Base-by-base conservation (phyloP, 768 basidiomycete genomes). In the Boletus bicolor region DNA sequence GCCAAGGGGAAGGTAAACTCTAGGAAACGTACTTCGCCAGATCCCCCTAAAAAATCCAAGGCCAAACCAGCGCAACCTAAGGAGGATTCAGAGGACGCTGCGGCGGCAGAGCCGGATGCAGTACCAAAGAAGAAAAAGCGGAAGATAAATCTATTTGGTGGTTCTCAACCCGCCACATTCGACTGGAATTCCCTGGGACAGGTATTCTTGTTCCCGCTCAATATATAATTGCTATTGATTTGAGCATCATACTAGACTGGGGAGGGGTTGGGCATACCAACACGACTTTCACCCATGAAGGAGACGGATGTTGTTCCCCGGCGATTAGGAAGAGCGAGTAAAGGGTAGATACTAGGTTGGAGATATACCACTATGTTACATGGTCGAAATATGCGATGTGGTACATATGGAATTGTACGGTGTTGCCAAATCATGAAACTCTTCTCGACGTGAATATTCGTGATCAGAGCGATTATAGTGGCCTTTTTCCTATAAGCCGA, bases 381-480 rank as follows among this genome's bases (percentile, higher is more conserved):
- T 45, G 8, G 15, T 51, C 12, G 15, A 45, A 21, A 37, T 26
- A 36, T 26, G 30, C 8, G 2, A 43, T 35, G 12, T 26, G 6
- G 17, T 26, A 37, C 24, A 48, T 35, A 28, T n/a, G 43, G 14
- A 50, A 34, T 2, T 28, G 21, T 24, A 24, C 21, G 21, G 57
- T 88, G 78, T 89, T 55, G 86, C 88, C 88, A 72, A 82, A 76
- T 76, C 85, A 91, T 90, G 89, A 91, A 91, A 91, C 89, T 87
- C 87, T 81, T 80, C 75, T 82, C 84, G 64, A 81, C 86, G 85
- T 90, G 74, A 60, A 67, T 68, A 53, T 74, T 68, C 76, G 87
- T 80, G 84, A 84, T 84, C 71, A 77, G 86, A 90, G 89, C 82
- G 89, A 91, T 91, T 90, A 90, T 82, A 70, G 77, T 79, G 88